Percentiles rank a stretch among this genome's conserved stretches.
Evolutionary conservation across 192 early-diverging fungal genomes (phyloP).

Genomic region (Entomortierella chlamydospora): DNA sequence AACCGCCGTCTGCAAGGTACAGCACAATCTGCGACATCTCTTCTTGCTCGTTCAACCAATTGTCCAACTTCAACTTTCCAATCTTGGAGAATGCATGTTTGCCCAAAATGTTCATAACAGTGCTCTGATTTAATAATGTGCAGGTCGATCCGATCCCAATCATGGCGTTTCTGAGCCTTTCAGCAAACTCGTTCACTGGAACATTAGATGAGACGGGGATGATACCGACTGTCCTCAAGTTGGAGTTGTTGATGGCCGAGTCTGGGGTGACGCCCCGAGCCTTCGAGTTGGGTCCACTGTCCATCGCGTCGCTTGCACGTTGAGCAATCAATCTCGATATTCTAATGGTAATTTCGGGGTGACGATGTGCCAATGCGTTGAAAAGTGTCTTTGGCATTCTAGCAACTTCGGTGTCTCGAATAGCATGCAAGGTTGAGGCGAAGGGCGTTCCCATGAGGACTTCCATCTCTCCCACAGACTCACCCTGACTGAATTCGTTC

Average conservation of each 20-base stretch:
- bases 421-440: conserved; percentile 93
- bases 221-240: conserved; percentile 95
- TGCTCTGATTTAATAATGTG: conserved; percentile 83
- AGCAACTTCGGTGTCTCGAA: conserved; percentile 96
- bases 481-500: conserved; percentile 94
- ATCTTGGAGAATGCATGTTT: conserved; percentile 92
- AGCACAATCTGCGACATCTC: conserved; percentile 88
- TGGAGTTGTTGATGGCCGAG: conserved; percentile 86
- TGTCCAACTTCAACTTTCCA: conserved; percentile 91
- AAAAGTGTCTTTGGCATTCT: conserved; percentile 96
- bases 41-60: conserved; percentile 96
- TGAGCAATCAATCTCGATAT: conserved; percentile 91
- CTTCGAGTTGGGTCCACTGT: conserved; percentile 18
- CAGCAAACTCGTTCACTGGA: conserved; percentile 90
- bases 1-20: conserved; percentile 95
- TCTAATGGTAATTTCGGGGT: conserved; percentile 93
- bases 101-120: conserved; percentile 84
- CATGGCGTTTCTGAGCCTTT: conserved; percentile 81
- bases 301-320: conserved; percentile 47
- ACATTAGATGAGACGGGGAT: conserved; percentile 87
- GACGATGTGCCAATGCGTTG: conserved; percentile 86
- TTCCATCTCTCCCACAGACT: conserved; percentile 96
- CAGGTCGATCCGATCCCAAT: conserved; percentile 74
- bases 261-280: conserved; percentile 53
- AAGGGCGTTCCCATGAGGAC: conserved; percentile 81